Evolutionary conservation across 1,284 basidiomycete species (phyloP).

Genomic region (Golubevia sp.): DNA sequence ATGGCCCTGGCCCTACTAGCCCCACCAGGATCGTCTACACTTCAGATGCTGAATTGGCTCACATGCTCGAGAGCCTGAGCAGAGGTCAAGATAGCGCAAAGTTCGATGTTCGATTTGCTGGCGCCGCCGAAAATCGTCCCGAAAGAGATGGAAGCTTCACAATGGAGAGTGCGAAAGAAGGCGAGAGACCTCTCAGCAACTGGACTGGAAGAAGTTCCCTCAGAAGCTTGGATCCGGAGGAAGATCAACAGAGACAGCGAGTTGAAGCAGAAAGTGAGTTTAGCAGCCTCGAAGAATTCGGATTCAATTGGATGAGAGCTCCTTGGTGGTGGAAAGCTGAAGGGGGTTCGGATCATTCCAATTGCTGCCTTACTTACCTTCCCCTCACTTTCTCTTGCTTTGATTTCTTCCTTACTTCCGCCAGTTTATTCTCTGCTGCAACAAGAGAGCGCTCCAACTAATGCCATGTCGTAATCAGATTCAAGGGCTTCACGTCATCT

Average conservation of each 20-base stretch:
- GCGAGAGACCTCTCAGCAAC: constrained; percentile 3
- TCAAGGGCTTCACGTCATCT: no score
- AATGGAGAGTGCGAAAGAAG: neutral
- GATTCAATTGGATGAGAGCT: no score
- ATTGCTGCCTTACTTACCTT: neutral
- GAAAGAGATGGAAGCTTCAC: neutral
- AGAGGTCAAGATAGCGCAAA: constrained; percentile 40
- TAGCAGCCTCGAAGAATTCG: no score
- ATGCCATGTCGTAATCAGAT: no score
- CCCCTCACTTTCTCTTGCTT: constrained; percentile 3
- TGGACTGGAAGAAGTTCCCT: neutral
- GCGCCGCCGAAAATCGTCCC: constrained; percentile 4
- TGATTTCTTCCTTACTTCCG: neutral
- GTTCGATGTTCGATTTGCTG: constrained; percentile 27
- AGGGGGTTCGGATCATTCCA: neutral
- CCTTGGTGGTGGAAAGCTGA: no score
- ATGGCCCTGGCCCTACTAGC: constrained; percentile 1
- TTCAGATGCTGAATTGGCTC: constrained; percentile 41
- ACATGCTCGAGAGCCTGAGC: constrained; percentile 31
- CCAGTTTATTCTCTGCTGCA: constrained; percentile 28
- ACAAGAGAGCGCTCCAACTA: constrained; percentile 1
- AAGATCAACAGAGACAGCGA: constrained; percentile 8
- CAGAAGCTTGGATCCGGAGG: constrained; percentile 13
- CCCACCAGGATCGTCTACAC: constrained; percentile 47
- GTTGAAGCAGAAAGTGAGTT: constrained; percentile 34